phyloP scores from a whole-genome alignment of 225 moss, liverwort and hornwort species.

The Bryum argenteum region DNA sequence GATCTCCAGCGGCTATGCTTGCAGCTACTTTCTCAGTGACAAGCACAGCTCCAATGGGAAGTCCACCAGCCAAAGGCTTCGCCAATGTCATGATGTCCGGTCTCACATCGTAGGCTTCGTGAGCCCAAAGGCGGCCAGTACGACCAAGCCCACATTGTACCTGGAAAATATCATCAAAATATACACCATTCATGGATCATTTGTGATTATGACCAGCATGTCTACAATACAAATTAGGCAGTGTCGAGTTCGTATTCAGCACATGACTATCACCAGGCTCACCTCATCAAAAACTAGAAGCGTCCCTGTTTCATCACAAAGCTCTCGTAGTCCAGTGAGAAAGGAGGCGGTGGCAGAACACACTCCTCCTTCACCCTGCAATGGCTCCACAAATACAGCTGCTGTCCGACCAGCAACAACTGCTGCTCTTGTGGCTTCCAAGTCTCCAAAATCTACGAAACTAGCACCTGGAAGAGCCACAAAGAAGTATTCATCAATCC shows the following conservation, averaged over 20 bases:
- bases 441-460: conserved; percentile 73
- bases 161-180: conserved; percentile 30
- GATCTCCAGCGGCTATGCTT: conserved; percentile 64
- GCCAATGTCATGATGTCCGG: conserved; percentile 92
- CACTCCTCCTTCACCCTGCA: conserved; percentile 91
- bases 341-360: conserved; percentile 67
- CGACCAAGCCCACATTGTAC: conserved; percentile 88
- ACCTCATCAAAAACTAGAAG: conserved; percentile 94
- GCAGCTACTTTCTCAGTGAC: conserved; percentile 75
- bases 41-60: conserved; percentile 86
- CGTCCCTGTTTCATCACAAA: conserved; percentile 76
- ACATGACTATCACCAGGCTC: background rate
- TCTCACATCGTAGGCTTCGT: conserved; percentile 68
- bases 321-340: conserved; percentile 70
- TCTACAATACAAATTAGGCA: background rate
- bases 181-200: background rate
- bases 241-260: background rate
- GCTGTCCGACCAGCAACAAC: conserved; percentile 55
- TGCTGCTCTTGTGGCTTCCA: conserved; percentile 57
- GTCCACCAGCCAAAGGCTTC: conserved; percentile 83
- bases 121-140: conserved; percentile 77
- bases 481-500: background rate
- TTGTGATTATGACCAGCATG: background rate
- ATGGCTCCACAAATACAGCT: conserved; percentile 81
- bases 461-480: conserved; percentile 43